Conservation (phyloP, 768 basidiomycete genomes). For the Suillus luteus region DNA sequence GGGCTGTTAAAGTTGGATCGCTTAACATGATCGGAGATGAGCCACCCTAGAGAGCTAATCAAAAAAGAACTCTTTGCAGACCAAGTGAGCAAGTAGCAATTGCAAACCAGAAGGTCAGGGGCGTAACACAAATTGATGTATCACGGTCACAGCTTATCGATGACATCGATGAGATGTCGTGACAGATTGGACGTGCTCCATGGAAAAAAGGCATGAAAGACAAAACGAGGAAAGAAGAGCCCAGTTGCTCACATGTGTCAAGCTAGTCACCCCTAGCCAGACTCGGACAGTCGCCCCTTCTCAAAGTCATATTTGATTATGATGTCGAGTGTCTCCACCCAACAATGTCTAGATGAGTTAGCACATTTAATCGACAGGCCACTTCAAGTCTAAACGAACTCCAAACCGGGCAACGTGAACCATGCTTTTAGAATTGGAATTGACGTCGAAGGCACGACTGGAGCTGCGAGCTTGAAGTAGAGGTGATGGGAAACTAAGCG, state of each 20-base stretch:
- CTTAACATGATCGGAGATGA: neutral
- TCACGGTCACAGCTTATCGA: neutral
- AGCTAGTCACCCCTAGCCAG: neutral
- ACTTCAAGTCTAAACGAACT: no score
- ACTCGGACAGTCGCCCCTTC: neutral
- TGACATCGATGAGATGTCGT: neutral
- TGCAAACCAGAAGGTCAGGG: neutral
- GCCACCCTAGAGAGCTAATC: neutral
- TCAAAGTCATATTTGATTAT: neutral
- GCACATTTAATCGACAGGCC: neutral
- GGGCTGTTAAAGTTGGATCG: neutral
- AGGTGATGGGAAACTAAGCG: neutral
- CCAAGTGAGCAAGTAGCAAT: neutral
- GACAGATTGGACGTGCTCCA: neutral
- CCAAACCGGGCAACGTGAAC: neutral
- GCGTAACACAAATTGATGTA: neutral
- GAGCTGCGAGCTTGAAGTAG: neutral
- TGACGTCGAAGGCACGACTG: neutral
- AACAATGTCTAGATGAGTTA: neutral
- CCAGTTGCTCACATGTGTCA: neutral
- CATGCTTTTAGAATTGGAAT: neutral
- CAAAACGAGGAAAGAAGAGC: neutral
- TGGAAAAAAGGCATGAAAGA: neutral
- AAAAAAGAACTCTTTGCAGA: neutral
- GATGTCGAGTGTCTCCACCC: neutral